Evolutionary conservation across 108 stramenopile genomes (phyloP).

Genomic region (Cyclotella sp.): DNA sequence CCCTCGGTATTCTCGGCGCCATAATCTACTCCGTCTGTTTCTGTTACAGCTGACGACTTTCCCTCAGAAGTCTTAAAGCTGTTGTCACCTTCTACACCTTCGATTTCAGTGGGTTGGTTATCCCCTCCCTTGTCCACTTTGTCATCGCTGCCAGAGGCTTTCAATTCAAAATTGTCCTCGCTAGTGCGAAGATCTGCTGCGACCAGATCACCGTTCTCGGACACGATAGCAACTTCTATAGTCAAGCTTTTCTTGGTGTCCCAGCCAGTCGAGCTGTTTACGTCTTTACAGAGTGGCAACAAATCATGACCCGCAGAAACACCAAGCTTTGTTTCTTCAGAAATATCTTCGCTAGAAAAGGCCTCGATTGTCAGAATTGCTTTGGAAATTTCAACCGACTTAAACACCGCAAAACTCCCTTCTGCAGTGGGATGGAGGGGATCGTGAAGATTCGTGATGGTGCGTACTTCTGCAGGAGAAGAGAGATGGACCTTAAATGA

Average conservation of each 20-base stretch:
- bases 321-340: slow-evolving; percentile 50
- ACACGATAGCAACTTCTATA: slow-evolving; percentile 64
- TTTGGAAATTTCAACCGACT: slow-evolving; percentile 66
- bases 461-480: slow-evolving; percentile 74
- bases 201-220: slow-evolving; percentile 9
- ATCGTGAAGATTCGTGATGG: slow-evolving; percentile 57
- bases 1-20: no score
- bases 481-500: slow-evolving; percentile 70
- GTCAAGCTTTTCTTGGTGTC: slow-evolving; percentile 49
- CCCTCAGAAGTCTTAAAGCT: not conserved
- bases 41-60: not conserved
- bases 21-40: no score
- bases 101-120: slow-evolving; percentile 11
- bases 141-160: not conserved
- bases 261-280: not conserved
- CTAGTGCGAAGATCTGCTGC: not conserved
- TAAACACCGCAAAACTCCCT: slow-evolving; percentile 51
- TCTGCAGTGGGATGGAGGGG: slow-evolving; percentile 51
- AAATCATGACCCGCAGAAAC: slow-evolving; percentile 66
- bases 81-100: slow-evolving; percentile 6
- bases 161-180: not conserved
- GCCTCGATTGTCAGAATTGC: slow-evolving; percentile 70
- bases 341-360: slow-evolving; percentile 50
- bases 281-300: slow-evolving; percentile 55
- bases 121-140: not conserved